These are phyloP conservation scores for Coniferiporia weirii DNA, from an alignment of 1,284 basidiomycete genomes.

Conservation along the genomic window DNA sequence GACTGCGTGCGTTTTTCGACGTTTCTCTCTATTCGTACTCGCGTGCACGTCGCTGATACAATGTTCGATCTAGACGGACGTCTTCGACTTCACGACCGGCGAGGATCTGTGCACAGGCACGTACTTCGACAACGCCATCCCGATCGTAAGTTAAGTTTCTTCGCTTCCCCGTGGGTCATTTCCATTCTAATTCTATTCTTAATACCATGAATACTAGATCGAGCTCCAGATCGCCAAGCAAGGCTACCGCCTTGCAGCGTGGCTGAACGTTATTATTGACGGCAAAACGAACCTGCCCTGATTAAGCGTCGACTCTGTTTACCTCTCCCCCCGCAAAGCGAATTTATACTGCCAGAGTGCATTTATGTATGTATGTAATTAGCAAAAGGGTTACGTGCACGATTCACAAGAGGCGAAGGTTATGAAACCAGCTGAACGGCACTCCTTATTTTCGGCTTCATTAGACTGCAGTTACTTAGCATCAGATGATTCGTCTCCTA, in stretches of 20 bases:
- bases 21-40: not conserved
- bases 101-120: slow-evolving; percentile 44
- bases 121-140: slow-evolving; percentile 43
- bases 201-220: slow-evolving; percentile 31
- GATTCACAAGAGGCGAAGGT: too few relatives aligned
- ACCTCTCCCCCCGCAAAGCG: too few relatives aligned
- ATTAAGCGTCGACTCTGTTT: not conserved
- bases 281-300: slow-evolving; percentile 23
- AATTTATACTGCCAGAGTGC: too few relatives aligned
- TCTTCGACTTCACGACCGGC: slow-evolving; percentile 40
- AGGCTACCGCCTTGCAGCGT: slow-evolving; percentile 49
- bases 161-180: too few relatives aligned
- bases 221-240: slow-evolving; percentile 52
- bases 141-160: slow-evolving; percentile 34
- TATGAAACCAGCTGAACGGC: too few relatives aligned
- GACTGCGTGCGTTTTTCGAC: slow-evolving; percentile 42
- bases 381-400: too few relatives aligned
- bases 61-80: slow-evolving; percentile 34
- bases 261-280: slow-evolving; percentile 49
- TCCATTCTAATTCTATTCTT: not conserved
- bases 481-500: too few relatives aligned
- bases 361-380: too few relatives aligned
- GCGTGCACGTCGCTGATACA: not conserved
- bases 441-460: too few relatives aligned
- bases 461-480: too few relatives aligned